phyloP scores from a whole-genome alignment of 371 early-diverging fungal species.

The Modicella reniformis region DNA sequence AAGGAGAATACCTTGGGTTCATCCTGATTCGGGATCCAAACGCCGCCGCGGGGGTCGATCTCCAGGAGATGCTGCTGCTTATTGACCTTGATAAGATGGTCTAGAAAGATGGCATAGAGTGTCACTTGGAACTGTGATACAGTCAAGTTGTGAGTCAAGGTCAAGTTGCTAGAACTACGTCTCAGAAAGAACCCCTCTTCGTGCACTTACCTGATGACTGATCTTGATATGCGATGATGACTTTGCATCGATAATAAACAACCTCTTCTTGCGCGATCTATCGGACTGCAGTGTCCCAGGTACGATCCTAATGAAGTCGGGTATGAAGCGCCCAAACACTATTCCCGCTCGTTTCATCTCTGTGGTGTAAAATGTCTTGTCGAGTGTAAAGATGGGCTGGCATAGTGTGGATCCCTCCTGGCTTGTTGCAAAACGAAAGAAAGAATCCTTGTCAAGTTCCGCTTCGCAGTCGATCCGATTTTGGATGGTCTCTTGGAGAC shows the following conservation, averaged over 20 bases:
- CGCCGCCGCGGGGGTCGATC: conserved; percentile 58
- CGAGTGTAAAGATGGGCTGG: conserved; percentile 57
- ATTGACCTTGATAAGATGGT: conserved; percentile 56
- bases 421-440: conserved; percentile 51
- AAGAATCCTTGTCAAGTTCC: conserved; percentile 45
- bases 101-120: conserved; percentile 59
- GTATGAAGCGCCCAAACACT: conserved; percentile 59
- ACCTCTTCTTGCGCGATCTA: conserved; percentile 35
- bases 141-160: neutral
- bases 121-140: conserved; percentile 61
- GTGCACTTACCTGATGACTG: conserved; percentile 57
- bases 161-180: neutral
- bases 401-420: conserved; percentile 57
- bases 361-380: conserved; percentile 52
- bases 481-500: conserved; percentile 25
- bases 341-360: conserved; percentile 38
- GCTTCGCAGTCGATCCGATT: conserved; percentile 54
- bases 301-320: conserved; percentile 61
- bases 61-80: conserved; percentile 52
- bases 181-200: no score
- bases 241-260: conserved; percentile 65
- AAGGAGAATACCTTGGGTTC: conserved; percentile 58
- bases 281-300: conserved; percentile 36
- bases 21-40: conserved; percentile 56
- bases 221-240: conserved; percentile 56